Evolutionary conservation across 176 grass and related monocot genomes (phyloP), one percentile per base, ranked within the genome.

Genomic region (Bromus sterilis): DNA sequence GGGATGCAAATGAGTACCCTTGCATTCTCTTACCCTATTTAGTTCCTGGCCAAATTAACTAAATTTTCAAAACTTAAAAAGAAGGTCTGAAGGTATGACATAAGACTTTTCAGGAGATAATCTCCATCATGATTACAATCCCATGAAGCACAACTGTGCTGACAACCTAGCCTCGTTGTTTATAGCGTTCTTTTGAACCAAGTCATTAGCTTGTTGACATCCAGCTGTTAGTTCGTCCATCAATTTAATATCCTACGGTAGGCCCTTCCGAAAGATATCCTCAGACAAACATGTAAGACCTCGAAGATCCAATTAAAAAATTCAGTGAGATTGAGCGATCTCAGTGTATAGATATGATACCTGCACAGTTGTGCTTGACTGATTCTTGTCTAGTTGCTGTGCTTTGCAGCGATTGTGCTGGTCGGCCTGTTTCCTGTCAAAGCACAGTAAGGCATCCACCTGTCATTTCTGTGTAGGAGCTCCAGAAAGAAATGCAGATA

Each of bases 401-500:
- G 43, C 44, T 84, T 65, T 60, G 25, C 62, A 77, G 63, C 4
- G 37, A 82, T 73, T 82, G 43, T n/a, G 43, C 28, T 78, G 56
- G 58, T 75, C 70, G 56, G 60, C 43, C 34, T 48, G 43, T 63
- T 86, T 75, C 78, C 64, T 77, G 35, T 66, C 67, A 46, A 67
- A 30, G 28, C 21, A 74, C 66, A 87, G 55, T 59, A 59, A 46
- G 4, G 62, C 49, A 74, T 66, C 75, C 46, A 48, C 66, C 77
- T 67, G 43, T 34, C 66, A 83, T 75, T 79, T 85, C 18, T 59
- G 39, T 51, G 56, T 21, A 80, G 24, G n/a, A 75, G 60, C 69
- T 59, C 34, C 11, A 26, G 56, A 87, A 58, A 77, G 62, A 82
- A 77, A 31, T 61, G 59, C 55, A 74, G 8, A 66, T 46, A 36